Conservation (phyloP, 2,329 filamentous ascomycete genomes). For the Cladosporium phlei region DNA sequence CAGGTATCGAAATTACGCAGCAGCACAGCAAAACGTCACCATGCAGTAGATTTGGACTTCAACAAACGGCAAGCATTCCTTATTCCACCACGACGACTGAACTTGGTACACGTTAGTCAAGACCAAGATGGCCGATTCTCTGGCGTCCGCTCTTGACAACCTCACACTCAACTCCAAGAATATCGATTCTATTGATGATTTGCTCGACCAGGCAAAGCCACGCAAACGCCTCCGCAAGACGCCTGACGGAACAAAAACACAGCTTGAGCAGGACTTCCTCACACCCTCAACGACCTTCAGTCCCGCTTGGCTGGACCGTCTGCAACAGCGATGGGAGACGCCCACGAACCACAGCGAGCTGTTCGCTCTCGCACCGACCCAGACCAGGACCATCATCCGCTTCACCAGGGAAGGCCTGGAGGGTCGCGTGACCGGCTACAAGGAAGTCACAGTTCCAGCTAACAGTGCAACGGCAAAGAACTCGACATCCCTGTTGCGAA, state of each 20-base stretch:
- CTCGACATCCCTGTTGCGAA: slow-evolving; percentile 80
- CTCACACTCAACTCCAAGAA: slow-evolving; percentile 41
- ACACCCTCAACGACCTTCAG: slow-evolving; percentile 76
- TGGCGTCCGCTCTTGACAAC: slow-evolving; percentile 49
- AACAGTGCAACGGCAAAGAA: slow-evolving; percentile 90
- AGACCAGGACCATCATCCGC: slow-evolving; percentile 88
- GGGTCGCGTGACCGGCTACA: slow-evolving; percentile 87
- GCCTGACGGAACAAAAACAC: slow-evolving; percentile 59
- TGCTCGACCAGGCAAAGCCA: slow-evolving; percentile 52
- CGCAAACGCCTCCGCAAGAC: slow-evolving; percentile 52
- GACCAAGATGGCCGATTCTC: slow-evolving; percentile 22
- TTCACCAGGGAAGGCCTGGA: slow-evolving; percentile 89
- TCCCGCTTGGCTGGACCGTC: slow-evolving; percentile 75
- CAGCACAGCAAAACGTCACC: no score
- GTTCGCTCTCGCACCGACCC: slow-evolving; percentile 81
- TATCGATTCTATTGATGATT: slow-evolving; percentile 49
- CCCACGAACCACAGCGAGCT: slow-evolving; percentile 76
- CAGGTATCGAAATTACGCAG: no score
- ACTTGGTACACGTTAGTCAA: no score
- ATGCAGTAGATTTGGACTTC: no score
- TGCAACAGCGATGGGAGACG: slow-evolving; percentile 87
- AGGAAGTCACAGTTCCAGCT: slow-evolving; percentile 86
- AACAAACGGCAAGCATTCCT: no score
- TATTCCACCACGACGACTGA: no score
- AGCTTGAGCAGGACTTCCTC: slow-evolving; percentile 73